Conservation (phyloP, 2,329 filamentous ascomycete species). For the Fusarium oxysporum region DNA sequence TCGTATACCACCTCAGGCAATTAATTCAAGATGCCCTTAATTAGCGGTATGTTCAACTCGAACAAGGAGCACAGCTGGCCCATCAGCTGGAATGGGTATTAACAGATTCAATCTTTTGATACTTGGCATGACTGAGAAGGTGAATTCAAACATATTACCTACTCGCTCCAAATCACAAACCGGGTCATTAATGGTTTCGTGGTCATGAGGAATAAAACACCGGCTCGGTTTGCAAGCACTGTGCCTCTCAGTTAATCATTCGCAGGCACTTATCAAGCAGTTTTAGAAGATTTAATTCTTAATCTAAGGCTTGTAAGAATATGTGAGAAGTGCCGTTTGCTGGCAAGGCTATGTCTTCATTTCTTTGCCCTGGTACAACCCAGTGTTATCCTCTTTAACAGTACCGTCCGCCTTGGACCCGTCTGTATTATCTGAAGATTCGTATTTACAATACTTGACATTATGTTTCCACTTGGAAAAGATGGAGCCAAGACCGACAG, state of each 20-base stretch:
- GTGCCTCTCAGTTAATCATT: background rate
- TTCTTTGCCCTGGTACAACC: background rate
- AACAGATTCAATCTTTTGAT: too few relatives aligned
- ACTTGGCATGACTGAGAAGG: too few relatives aligned
- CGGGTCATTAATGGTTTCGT: background rate
- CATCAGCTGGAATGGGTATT: background rate
- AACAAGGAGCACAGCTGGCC: background rate
- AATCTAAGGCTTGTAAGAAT: background rate
- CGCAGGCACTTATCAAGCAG: background rate
- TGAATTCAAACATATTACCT: too few relatives aligned
- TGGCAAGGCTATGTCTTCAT: background rate
- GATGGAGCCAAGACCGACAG: background rate
- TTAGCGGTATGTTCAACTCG: background rate
- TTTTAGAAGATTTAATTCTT: background rate
- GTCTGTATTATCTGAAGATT: background rate
- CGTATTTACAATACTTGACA: background rate
- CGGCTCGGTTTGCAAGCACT: background rate
- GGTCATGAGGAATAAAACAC: background rate
- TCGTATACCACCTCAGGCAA: background rate
- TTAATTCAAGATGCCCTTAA: background rate
- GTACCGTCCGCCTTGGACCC: background rate
- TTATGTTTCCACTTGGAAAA: background rate
- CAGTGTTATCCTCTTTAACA: background rate
- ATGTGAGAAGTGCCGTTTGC: background rate
- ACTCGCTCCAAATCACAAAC: too few relatives aligned